A percentile compares a stretch with the other conserved stretches of the same genome.
phyloP scores from a whole-genome alignment of 768 basidiomycete genomes.

The Strobilomyces confusus region DNA sequence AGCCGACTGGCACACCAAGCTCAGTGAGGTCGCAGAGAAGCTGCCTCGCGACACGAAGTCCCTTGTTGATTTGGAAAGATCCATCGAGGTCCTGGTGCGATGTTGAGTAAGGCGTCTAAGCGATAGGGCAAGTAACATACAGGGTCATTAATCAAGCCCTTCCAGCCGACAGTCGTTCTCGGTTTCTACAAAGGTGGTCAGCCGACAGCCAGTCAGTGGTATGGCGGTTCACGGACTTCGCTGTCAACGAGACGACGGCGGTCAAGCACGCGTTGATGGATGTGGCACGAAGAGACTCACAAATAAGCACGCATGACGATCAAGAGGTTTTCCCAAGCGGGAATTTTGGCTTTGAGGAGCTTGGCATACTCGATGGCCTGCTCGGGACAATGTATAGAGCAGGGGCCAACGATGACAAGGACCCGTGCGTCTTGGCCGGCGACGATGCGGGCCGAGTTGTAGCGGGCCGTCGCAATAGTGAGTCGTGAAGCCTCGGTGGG shows the following conservation, averaged over 20 bases:
- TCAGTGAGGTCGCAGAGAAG: conserved; percentile 89
- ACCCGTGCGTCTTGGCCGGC: conserved; percentile 83
- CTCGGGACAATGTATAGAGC: conserved; percentile 87
- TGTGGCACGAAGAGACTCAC: conserved; percentile 46
- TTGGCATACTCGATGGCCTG: conserved; percentile 82
- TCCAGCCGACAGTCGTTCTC: conserved; percentile 96
- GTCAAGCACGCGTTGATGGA: conserved; percentile 16
- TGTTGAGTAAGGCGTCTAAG: neutral
- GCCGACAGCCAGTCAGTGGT: neutral
- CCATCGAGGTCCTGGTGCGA: conserved; percentile 70
- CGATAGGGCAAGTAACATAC: conserved; percentile 10
- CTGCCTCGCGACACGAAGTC: conserved; percentile 81
- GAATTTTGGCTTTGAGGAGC: conserved; percentile 64
- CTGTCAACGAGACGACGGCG: conserved; percentile 35
- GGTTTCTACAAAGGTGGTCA: conserved; percentile 64
- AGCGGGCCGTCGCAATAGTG: conserved; percentile 79
- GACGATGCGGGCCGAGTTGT: conserved; percentile 71
- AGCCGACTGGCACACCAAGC: conserved; percentile 88
- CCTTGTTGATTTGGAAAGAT: conserved; percentile 95
- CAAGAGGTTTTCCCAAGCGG: conserved; percentile 69
- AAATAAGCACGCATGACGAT: conserved; percentile 98
- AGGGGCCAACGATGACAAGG: conserved; percentile 91
- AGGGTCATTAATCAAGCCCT: conserved; percentile 93
- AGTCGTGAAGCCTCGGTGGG: conserved; percentile 59
- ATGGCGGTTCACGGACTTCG: conserved; percentile 30